Percentiles rank a stretch among this genome's conserved stretches.
phyloP scores from a whole-genome alignment of 495 filamentous ascomycete species.

The Aspergillus baeticus region DNA sequence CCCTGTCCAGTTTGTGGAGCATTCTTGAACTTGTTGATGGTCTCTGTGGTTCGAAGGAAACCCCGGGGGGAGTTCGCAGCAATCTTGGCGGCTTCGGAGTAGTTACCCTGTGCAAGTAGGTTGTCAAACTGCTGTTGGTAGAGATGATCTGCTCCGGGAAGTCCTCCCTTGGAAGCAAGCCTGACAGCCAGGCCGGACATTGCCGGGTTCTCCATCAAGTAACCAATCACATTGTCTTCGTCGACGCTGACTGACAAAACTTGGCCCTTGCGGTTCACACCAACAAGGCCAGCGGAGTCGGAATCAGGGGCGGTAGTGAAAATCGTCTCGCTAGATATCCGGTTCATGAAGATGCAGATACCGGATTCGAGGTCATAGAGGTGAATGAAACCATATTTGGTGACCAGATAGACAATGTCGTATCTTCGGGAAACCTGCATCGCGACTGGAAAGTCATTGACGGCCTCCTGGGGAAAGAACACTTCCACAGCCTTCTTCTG shows the following conservation, averaged over 20 bases:
- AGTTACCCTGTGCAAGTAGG: constrained; percentile 72
- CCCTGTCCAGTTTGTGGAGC: constrained; percentile 62
- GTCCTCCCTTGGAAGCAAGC: constrained; percentile 88
- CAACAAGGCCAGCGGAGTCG: constrained; percentile 85
- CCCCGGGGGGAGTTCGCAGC: constrained; percentile 95
- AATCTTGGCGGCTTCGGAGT: constrained; percentile 85
- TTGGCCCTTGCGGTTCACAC: constrained; percentile 95
- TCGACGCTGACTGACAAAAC: constrained; percentile 91
- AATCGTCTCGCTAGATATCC: constrained; percentile 98
- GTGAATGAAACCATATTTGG: constrained; percentile 99
- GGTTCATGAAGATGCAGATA: constrained; percentile 99
- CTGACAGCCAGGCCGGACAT: constrained; percentile 89
- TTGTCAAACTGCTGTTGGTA: constrained; percentile 92
- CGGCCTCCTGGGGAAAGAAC: constrained; percentile 93
- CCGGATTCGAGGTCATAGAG: constrained; percentile 96
- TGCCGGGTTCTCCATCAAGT: constrained; percentile 92
- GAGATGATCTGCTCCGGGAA: constrained; percentile 92
- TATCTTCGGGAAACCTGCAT: constrained; percentile 97
- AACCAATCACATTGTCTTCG: constrained; percentile 85
- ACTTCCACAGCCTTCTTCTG: constrained; percentile 95
- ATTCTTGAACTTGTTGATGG: constrained; percentile 91
- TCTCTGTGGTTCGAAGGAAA: constrained; percentile 89
- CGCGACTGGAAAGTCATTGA: constrained; percentile 96
- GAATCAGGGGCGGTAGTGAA: constrained; percentile 87
- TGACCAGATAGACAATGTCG: constrained; percentile 93